Evolutionary conservation across 2,329 filamentous ascomycete genomes (phyloP).

Genomic region (Amylocarpus encephaloides): DNA sequence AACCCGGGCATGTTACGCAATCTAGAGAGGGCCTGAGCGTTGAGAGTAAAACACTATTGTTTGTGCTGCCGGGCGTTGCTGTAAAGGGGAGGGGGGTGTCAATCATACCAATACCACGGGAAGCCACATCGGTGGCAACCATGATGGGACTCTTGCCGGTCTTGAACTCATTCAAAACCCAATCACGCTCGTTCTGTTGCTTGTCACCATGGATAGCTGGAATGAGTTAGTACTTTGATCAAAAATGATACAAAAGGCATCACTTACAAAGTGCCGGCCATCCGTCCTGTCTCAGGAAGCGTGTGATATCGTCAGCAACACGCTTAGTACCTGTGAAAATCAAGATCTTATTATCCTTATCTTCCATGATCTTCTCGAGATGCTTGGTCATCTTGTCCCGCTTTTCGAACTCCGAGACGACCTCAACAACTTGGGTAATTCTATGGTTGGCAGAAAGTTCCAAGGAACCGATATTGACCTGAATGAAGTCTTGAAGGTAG

Average conservation of each 20-base stretch:
- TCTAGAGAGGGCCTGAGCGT: slow-evolving; percentile 80
- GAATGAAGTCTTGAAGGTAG: slow-evolving; percentile 92
- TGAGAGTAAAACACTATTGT: slow-evolving; percentile 81
- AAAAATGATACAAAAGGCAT: slow-evolving; percentile 36
- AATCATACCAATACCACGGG: slow-evolving; percentile 99
- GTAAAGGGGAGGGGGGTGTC: slow-evolving; percentile 45
- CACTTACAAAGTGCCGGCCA: slow-evolving; percentile 92
- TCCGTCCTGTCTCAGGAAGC: slow-evolving; percentile 93
- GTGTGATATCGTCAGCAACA: slow-evolving; percentile 94
- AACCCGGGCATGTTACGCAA: slow-evolving; percentile 89
- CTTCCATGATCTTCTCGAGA: slow-evolving; percentile 95
- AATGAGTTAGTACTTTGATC: slow-evolving; percentile 39
- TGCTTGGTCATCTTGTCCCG: slow-evolving; percentile 96
- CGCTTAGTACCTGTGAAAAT: slow-evolving; percentile 94
- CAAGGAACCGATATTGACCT: slow-evolving; percentile 97
- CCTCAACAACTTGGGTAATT: slow-evolving; percentile 96
- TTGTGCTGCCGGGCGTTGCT: slow-evolving; percentile 52
- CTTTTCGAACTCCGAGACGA: slow-evolving; percentile 95
- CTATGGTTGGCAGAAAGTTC: slow-evolving; percentile 95
- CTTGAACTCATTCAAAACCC: slow-evolving; percentile 99
- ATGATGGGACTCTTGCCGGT: slow-evolving; percentile 99
- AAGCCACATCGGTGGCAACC: slow-evolving; percentile 99
- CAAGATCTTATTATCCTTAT: slow-evolving; percentile 89
- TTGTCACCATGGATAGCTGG: slow-evolving; percentile 97
- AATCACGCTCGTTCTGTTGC: slow-evolving; percentile 98